Evolutionary conservation across 768 basidiomycete species (phyloP).

Genomic region (Dictyophora rubrovolvata): DNA sequence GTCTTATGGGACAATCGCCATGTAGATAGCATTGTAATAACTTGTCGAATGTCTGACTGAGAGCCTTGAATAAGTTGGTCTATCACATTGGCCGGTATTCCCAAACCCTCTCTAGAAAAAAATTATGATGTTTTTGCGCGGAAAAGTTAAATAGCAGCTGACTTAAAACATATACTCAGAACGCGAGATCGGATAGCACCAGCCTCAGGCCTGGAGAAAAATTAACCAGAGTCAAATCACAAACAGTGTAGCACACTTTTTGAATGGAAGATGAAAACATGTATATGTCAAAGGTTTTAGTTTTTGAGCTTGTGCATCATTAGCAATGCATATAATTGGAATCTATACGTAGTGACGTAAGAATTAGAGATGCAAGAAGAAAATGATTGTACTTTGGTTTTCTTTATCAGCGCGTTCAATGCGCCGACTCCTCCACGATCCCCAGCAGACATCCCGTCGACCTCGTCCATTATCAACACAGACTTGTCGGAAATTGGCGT

Average conservation of each 20-base stretch:
- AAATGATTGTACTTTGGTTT: slow-evolving; percentile 55
- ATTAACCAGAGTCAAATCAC: neutral
- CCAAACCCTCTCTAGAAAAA: slow-evolving; percentile 75
- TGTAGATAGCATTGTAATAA: slow-evolving; percentile 96
- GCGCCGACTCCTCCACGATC: slow-evolving; percentile 96
- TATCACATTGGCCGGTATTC: slow-evolving; percentile 80
- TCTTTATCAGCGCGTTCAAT: slow-evolving; percentile 83
- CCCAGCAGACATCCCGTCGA: slow-evolving; percentile 97
- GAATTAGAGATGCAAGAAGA: neutral
- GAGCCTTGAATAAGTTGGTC: slow-evolving; percentile 85
- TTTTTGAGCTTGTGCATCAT: slow-evolving; percentile 80
- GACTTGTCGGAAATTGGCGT: slow-evolving; percentile 67
- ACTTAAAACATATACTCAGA: slow-evolving; percentile 85
- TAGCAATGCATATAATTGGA: slow-evolving; percentile 96
- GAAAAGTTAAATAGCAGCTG: slow-evolving; percentile 15
- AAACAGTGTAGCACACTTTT: slow-evolving; percentile 39
- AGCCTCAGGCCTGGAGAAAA: slow-evolving; percentile 58
- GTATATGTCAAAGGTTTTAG: slow-evolving; percentile 73
- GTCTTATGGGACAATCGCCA: slow-evolving; percentile 77
- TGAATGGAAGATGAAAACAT: slow-evolving; percentile 69
- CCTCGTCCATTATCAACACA: slow-evolving; percentile 98
- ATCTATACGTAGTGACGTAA: slow-evolving; percentile 38
- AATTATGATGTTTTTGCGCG: neutral
- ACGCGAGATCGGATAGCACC: slow-evolving; percentile 74
- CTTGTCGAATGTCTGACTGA: slow-evolving; percentile 94